phyloP scores from a whole-genome alignment of 768 basidiomycete species.

The Suillus hirtellus region DNA sequence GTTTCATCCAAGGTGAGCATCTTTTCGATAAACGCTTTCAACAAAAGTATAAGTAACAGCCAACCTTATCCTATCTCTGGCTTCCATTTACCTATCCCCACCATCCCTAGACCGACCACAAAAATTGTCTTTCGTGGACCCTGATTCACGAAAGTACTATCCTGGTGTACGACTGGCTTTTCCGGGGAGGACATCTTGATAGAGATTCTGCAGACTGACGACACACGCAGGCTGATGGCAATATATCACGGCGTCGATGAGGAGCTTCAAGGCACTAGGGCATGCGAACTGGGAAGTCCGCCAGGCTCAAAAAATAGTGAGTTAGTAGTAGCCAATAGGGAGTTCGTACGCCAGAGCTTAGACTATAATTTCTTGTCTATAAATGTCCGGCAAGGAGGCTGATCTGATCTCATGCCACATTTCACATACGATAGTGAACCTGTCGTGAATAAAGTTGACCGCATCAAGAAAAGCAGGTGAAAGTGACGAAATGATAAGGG shows the following conservation, averaged over 20 bases:
- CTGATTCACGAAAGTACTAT: neutral
- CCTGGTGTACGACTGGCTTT: neutral
- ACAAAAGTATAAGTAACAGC: neutral
- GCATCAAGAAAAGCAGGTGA: too few species aligned
- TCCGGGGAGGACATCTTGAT: neutral
- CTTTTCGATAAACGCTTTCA: constrained; percentile 67
- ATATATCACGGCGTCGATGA: neutral
- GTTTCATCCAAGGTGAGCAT: constrained; percentile 55
- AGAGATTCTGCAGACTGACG: neutral
- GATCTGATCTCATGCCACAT: neutral
- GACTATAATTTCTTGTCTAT: neutral
- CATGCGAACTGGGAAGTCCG: neutral
- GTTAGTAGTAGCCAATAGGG: neutral
- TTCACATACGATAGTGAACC: neutral
- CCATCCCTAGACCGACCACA: constrained; percentile 58
- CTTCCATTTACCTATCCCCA: constrained; percentile 47
- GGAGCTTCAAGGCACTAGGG: neutral
- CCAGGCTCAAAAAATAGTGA: neutral
- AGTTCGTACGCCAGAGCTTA: neutral
- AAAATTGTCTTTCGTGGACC: constrained; percentile 14
- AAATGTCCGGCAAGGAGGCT: neutral
- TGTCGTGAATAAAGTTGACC: neutral
- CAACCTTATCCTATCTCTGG: neutral
- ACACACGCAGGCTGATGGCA: neutral
- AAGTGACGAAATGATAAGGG: too few species aligned